A percentile compares a stretch with the other conserved stretches of the same genome.
Conservation (phyloP, 306 rosid genomes). For the Abrus precatorius region DNA sequence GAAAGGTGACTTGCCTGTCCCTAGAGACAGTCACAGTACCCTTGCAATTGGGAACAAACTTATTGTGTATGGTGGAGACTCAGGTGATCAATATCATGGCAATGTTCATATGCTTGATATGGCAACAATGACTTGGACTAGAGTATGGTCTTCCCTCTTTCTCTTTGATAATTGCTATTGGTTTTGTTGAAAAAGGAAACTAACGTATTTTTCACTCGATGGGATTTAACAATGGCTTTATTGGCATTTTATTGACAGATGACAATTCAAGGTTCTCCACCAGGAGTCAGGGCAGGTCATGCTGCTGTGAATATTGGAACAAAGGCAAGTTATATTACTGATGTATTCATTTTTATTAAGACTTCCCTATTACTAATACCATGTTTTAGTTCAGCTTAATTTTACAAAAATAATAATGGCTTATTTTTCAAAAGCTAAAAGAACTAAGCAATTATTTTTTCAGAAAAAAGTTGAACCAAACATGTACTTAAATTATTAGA, state of each 20-base stretch:
- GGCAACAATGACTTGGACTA: conserved; percentile 77
- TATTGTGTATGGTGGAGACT: conserved; percentile 84
- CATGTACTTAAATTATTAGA: no score
- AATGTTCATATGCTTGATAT: conserved; percentile 74
- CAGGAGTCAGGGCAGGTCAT: conserved; percentile 86
- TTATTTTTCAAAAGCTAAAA: no score
- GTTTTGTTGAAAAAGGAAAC: no score
- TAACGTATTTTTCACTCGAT: no score
- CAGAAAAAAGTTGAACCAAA: no score
- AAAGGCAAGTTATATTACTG: conserved; percentile 60
- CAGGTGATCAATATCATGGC: conserved; percentile 82
- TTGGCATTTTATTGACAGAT: conserved; percentile 60
- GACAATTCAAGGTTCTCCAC: conserved; percentile 76
- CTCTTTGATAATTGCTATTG: not conserved
- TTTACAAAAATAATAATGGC: no score
- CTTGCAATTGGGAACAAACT: conserved; percentile 74
- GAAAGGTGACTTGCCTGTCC: conserved; percentile 77
- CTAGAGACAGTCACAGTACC: conserved; percentile 81
- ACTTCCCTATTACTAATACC: not conserved
- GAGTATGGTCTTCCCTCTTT: conserved; percentile 54
- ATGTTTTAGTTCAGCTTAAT: not conserved
- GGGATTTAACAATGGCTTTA: not conserved
- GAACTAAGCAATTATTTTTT: no score
- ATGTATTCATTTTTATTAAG: not conserved
- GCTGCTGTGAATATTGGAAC: conserved; percentile 79